Percentiles rank a stretch among this genome's conserved stretches.
Conservation (phyloP, 345 rosid species). For the Eucalyptus brandiana region DNA sequence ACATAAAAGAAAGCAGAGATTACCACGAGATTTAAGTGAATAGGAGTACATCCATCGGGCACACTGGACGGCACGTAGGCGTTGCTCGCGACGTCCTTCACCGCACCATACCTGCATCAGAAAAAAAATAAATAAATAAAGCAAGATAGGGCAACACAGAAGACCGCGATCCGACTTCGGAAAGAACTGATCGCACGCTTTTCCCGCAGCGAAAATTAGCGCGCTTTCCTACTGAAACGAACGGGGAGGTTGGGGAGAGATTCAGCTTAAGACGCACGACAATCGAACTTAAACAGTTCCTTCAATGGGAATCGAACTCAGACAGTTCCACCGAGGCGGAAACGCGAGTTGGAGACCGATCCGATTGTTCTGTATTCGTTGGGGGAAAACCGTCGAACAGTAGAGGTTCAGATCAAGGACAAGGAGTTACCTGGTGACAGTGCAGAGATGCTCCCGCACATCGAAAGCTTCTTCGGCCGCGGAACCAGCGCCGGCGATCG, state of each 20-base stretch:
- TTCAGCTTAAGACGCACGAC: neutral
- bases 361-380: neutral
- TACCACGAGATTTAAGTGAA: slow-evolving; percentile 98
- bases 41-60: slow-evolving; percentile 59
- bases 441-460: slow-evolving; percentile 1
- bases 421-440: neutral
- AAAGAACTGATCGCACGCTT: neutral
- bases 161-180: neutral
- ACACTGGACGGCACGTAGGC: slow-evolving; percentile 23
- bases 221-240: neutral
- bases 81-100: slow-evolving; percentile 28
- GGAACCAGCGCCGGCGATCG: neutral
- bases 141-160: neutral
- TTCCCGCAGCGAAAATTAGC: neutral
- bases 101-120: slow-evolving; percentile 56
- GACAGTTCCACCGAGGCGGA: neutral
- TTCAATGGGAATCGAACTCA: neutral
- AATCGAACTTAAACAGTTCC: neutral
- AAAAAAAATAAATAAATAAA: neutral
- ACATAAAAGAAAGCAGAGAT: neutral
- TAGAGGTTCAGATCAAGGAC: neutral
- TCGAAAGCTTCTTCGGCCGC: neutral
- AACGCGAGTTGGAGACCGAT: neutral
- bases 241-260: neutral
- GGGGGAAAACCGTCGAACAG: neutral